These are phyloP conservation scores for Penicillium taxi DNA, from an alignment of 495 filamentous ascomycete genomes.

Conservation along the genomic window DNA sequence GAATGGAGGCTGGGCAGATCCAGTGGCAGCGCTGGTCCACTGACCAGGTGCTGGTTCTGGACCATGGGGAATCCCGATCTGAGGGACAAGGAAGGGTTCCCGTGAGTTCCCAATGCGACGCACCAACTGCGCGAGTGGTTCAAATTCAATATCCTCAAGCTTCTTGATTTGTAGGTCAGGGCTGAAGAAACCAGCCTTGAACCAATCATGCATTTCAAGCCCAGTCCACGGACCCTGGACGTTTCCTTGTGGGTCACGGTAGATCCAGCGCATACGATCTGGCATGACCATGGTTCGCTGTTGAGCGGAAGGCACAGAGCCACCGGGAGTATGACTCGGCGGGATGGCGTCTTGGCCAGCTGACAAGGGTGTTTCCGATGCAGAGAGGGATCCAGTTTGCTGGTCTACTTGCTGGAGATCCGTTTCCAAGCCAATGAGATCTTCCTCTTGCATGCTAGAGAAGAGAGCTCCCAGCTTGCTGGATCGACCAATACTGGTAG, in stretches of 20 bases:
- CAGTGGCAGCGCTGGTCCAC: conserved; percentile 36
- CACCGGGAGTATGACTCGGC: conserved; percentile 27
- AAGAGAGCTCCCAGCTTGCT: conserved; percentile 87
- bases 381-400: conserved; percentile 26
- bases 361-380: conserved; percentile 36
- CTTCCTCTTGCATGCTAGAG: conserved; percentile 77
- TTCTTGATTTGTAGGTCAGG: conserved; percentile 91
- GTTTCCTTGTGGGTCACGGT: conserved; percentile 85
- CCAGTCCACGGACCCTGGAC: conserved; percentile 93
- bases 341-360: conserved; percentile 24
- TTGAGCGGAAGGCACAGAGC: conserved; percentile 60
- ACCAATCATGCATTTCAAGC: conserved; percentile 99
- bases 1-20: conserved; percentile 85
- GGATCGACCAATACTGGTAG: conserved; percentile 55
- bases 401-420: conserved; percentile 21
- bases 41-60: conserved; percentile 43
- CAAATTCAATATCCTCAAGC: conserved; percentile 84
- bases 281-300: conserved; percentile 98
- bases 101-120: conserved; percentile 93
- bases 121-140: conserved; percentile 92
- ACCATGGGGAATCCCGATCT: conserved; percentile 88
- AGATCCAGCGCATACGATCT: conserved; percentile 97
- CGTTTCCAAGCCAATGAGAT: conserved; percentile 47
- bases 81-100: conserved; percentile 93
- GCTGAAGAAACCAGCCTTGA: conserved; percentile 96